Conservation (phyloP, 2,329 filamentous ascomycete genomes). For the Chaetothyriales sp. region DNA sequence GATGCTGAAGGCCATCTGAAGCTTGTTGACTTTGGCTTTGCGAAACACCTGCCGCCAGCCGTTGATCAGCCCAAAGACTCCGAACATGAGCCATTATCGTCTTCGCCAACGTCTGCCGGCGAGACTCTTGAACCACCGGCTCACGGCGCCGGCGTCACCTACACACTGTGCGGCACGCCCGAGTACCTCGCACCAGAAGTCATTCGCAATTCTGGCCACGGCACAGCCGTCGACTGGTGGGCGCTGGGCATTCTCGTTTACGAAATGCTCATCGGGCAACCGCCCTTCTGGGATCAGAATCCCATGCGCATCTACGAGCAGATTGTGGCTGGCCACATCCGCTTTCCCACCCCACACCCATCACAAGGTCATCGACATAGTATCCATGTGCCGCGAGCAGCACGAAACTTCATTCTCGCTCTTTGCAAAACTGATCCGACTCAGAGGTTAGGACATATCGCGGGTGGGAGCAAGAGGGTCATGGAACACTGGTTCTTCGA, state of each 20-base stretch:
- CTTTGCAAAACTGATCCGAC: constrained; percentile 52
- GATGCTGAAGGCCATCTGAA: constrained; percentile 53
- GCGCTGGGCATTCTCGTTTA: constrained; percentile 54
- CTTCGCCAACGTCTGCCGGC: background rate
- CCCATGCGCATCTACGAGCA: constrained; percentile 58
- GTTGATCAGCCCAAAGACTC: constrained; percentile 3
- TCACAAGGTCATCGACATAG: constrained; percentile 11
- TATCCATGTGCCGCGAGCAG: constrained; percentile 26
- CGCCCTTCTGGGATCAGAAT: constrained; percentile 56
- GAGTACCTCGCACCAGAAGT: constrained; percentile 56
- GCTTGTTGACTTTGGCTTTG: constrained; percentile 55
- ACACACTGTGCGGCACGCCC: constrained; percentile 53
- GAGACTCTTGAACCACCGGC: constrained; percentile 9
- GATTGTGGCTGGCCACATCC: constrained; percentile 50
- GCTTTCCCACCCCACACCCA: constrained; percentile 47
- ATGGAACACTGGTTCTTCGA: constrained; percentile 51
- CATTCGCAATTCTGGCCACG: constrained; percentile 51
- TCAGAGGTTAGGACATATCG: constrained; percentile 50
- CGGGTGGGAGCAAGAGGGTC: constrained; percentile 45
- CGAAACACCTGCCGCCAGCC: constrained; percentile 42
- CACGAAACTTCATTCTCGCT: constrained; percentile 47
- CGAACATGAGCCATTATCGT: background rate
- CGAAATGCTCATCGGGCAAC: constrained; percentile 54
- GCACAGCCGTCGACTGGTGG: constrained; percentile 57
- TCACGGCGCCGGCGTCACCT: constrained; percentile 31